Evolutionary conservation across 2,329 filamentous ascomycete genomes (phyloP), one percentile per base, ranked within the genome.

Genomic region (Nemania sp.): DNA sequence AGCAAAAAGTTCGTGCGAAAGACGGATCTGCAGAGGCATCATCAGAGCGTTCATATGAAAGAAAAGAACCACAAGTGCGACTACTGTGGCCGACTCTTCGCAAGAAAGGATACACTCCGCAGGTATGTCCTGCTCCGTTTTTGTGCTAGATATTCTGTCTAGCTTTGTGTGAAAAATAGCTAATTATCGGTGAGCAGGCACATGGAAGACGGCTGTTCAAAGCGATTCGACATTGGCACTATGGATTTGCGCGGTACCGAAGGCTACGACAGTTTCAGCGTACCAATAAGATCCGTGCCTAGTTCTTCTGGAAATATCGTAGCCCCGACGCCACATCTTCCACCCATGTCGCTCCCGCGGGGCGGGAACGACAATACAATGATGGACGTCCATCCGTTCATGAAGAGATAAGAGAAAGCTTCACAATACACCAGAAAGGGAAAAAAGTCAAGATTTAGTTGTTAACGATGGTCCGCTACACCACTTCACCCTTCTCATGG

Each of bases 71-170:
- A 86, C 69, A 77, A 77, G 54, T 95, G 90, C 67, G 79, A 84
- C 56, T 84, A 85, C 56, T 95, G 90, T 66, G 80, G 80, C 26
- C 80, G 83, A 49, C 77, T 80, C 36, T 95, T 95, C 75, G 86
- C 89, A 22, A 81, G 90, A 39, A 91, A 91, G 69, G 90, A 95
- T 65, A 94, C 90, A 1, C 76, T 94, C n/a, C 76, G 85, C 72
- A 87, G 90, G 89, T 90, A 73, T 72, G 78, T 57, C 47, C 22
- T 7, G 30, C 12, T 59, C 12, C 30, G 6, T 39, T 20, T 23
- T 11, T 19, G 5, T 11, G 12, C 12, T 26, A 4, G 15, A 22
- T 20, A 24, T 45, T 9, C 2, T 19, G 30, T 19, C 28, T 23
- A 19, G 41, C 14, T 43, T 33, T 9, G 28, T 23, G 6, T 20